Conservation (phyloP, 2,329 filamentous ascomycete species). For the Colletotrichum godetiae region DNA sequence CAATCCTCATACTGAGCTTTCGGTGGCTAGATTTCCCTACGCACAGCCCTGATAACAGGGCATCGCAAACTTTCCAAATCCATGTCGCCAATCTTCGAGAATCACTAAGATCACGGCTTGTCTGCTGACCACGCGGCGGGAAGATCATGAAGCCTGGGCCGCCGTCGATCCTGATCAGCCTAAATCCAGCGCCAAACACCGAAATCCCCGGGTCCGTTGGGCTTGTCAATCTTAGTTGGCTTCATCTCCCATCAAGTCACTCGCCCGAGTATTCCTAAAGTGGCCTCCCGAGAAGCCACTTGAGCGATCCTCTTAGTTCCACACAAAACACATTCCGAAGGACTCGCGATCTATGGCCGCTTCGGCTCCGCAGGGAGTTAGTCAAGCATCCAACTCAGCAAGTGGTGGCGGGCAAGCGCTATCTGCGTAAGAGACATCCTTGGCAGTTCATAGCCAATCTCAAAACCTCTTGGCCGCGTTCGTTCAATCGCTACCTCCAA, state of each 20-base stretch:
- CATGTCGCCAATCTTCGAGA: constrained; percentile 15
- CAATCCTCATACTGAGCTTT: background rate
- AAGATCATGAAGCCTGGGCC: constrained; percentile 19
- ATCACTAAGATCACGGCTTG: background rate
- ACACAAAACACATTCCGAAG: background rate
- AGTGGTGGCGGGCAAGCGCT: background rate
- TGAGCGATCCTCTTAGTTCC: background rate
- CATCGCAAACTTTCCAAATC: background rate
- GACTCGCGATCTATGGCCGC: background rate
- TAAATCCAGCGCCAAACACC: background rate
- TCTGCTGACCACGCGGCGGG: constrained; percentile 20
- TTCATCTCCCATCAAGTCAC: background rate
- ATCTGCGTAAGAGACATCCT: background rate
- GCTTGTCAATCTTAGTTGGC: constrained; percentile 18
- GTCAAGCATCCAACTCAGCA: background rate
- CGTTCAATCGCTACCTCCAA: constrained; percentile 5
- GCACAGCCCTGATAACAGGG: background rate
- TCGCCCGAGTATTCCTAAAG: background rate
- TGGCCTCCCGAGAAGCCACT: background rate
- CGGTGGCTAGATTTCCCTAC: background rate
- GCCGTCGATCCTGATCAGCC: constrained; percentile 18
- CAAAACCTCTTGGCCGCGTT: background rate
- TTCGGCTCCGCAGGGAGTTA: background rate
- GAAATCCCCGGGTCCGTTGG: constrained; percentile 2
- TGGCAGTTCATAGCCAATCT: background rate